A percentile compares a stretch with the other conserved stretches of the same genome.
Evolutionary conservation across 2,329 filamentous ascomycete genomes (phyloP).

Genomic region (Penicillium frequentans): DNA sequence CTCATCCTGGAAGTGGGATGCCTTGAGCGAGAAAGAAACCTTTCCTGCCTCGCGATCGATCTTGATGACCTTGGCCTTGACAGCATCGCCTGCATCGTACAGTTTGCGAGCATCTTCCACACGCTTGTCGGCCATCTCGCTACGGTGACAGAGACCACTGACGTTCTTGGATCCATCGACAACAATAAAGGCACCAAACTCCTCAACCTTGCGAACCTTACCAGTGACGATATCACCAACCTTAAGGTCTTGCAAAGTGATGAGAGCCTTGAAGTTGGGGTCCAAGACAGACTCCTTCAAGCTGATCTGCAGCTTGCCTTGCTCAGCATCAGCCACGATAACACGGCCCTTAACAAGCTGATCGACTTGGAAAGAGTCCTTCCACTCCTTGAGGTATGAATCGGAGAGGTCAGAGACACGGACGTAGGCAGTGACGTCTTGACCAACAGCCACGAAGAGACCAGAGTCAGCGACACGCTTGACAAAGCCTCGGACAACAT

Average conservation of each 20-base stretch:
- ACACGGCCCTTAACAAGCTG: conserved; percentile 90
- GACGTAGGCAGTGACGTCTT: conserved; percentile 77
- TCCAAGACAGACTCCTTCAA: conserved; percentile 84
- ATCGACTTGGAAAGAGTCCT: conserved; percentile 80
- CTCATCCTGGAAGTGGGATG: conserved; percentile 76
- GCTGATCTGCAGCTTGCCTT: conserved; percentile 77
- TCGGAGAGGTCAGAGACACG: conserved; percentile 88
- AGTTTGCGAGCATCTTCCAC: conserved; percentile 85
- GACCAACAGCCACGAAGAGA: conserved; percentile 80
- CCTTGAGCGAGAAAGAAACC: conserved; percentile 88
- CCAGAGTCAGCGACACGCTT: conserved; percentile 88
- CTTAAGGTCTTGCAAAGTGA: conserved; percentile 75
- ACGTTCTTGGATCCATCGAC: conserved; percentile 84
- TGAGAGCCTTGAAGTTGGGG: conserved; percentile 70
- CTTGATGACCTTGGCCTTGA: conserved; percentile 85
- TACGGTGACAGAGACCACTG: conserved; percentile 89
- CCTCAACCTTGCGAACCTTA: conserved; percentile 88
- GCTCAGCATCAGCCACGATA: conserved; percentile 65
- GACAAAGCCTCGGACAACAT: conserved; percentile 86
- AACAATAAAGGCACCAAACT: conserved; percentile 92
- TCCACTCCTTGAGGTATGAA: conserved; percentile 92
- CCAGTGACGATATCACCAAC: conserved; percentile 81
- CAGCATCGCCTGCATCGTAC: conserved; percentile 85
- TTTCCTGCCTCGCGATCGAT: conserved; percentile 73
- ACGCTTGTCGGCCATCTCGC: conserved; percentile 81